phyloP scores from a whole-genome alignment of 768 basidiomycete genomes.

The Psilocybe subaeruginosa region DNA sequence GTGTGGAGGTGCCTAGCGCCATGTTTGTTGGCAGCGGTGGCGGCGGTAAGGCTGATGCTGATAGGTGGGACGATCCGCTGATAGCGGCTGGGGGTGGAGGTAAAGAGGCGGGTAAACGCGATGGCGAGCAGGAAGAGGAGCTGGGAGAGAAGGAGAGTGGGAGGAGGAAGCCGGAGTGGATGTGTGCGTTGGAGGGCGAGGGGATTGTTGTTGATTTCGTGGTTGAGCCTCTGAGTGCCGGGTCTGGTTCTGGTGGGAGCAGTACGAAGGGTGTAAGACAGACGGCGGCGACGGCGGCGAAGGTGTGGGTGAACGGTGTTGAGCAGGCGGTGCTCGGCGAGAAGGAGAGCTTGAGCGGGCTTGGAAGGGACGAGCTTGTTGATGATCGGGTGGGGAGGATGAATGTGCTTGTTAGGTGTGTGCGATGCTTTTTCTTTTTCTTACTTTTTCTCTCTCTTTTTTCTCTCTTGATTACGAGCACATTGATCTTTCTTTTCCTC shows the following conservation, averaged over 20 bases:
- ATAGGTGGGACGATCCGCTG: constrained; percentile 46
- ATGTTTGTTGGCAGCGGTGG: constrained; percentile 59
- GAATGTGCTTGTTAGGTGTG: constrained; percentile 70
- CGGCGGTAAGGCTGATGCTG: constrained; percentile 35
- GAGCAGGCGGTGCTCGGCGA: constrained; percentile 69
- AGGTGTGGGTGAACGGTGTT: constrained; percentile 43
- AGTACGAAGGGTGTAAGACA: constrained; percentile 5
- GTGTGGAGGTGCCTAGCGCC: constrained; percentile 77
- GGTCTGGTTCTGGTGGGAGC: neutral
- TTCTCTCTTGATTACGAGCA: no score
- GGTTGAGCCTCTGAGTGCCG: constrained; percentile 9
- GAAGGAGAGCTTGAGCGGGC: constrained; percentile 72
- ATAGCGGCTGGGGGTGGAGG: constrained; percentile 5
- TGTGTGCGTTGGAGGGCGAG: neutral
- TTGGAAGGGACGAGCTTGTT: constrained; percentile 78
- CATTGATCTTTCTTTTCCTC: constrained; percentile 11
- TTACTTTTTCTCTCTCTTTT: constrained; percentile 9
- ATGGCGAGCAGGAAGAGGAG: constrained; percentile 37
- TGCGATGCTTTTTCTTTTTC: constrained; percentile 11
- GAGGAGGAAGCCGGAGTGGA: constrained; percentile 27
- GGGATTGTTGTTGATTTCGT: constrained; percentile 18
- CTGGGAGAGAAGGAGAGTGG: constrained; percentile 44
- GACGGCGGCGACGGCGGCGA: constrained; percentile 27
- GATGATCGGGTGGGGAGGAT: constrained; percentile 71
- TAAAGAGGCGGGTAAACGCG: neutral